Conservation (phyloP, 306 rosid species). For the Cyamopsis tetragonoloba region DNA sequence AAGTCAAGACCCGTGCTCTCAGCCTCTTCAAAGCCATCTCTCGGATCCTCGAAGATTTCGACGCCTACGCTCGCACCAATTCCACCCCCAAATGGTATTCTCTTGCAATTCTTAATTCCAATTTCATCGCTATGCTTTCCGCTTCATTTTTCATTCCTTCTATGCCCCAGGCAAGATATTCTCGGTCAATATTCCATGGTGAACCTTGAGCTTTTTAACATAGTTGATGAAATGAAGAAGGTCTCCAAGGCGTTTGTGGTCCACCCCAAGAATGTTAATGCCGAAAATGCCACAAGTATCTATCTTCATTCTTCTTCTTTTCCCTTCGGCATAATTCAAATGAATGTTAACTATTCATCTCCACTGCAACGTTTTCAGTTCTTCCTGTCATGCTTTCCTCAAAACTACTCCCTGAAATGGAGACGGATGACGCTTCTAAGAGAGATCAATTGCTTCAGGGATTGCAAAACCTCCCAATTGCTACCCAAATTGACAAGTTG, state of each 20-base stretch:
- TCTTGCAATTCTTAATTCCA: too few species aligned
- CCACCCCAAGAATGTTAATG: conserved; percentile 83
- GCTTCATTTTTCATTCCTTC: too few species aligned
- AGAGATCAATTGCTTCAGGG: conserved; percentile 80
- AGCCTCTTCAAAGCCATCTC: conserved; percentile 82
- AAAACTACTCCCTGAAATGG: conserved; percentile 91
- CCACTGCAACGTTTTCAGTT: conserved; percentile 31
- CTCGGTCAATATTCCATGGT: conserved; percentile 91
- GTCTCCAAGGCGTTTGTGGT: conserved; percentile 83
- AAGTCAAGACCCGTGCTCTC: conserved; percentile 71
- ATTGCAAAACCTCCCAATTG: conserved; percentile 72
- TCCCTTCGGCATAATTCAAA: neutral
- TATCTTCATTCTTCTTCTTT: neutral
- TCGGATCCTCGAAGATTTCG: conserved; percentile 81
- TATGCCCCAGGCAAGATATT: conserved; percentile 92
- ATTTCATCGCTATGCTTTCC: too few species aligned
- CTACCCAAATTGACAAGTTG: conserved; percentile 71
- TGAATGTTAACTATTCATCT: neutral
- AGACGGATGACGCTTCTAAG: conserved; percentile 65
- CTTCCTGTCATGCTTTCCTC: conserved; percentile 89
- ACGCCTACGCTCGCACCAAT: conserved; percentile 69
- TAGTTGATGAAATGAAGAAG: conserved; percentile 84
- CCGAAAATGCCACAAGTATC: conserved; percentile 67
- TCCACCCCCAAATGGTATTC: conserved; percentile 84
- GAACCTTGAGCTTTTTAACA: conserved; percentile 89